These are phyloP conservation scores for Mollisiaceae sp. DNA, from an alignment of 2,329 filamentous ascomycete genomes.

Conservation along the genomic window DNA sequence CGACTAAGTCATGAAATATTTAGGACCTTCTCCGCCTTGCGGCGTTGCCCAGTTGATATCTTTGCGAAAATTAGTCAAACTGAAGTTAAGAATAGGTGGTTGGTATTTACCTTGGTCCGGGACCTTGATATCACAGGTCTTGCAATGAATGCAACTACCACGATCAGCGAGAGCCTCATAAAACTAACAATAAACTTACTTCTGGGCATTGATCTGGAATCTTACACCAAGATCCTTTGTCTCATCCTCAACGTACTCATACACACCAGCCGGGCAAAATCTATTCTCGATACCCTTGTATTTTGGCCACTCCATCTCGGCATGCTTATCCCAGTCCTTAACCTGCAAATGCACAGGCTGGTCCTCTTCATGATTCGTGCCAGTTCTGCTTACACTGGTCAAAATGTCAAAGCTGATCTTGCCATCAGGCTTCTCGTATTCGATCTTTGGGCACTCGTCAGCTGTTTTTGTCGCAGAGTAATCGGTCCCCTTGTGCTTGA, in stretches of 20 bases:
- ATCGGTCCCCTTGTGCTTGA: constrained; percentile 83
- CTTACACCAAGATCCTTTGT: constrained; percentile 85
- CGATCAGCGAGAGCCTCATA: constrained; percentile 27
- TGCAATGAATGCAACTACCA: constrained; percentile 93
- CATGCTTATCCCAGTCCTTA: constrained; percentile 92
- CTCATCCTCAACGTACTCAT: constrained; percentile 95
- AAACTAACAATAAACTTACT: constrained; percentile 64
- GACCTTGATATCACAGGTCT: constrained; percentile 99
- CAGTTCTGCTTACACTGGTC: constrained; percentile 92
- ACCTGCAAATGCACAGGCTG: constrained; percentile 97
- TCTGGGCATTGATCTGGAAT: constrained; percentile 97
- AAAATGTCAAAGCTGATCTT: constrained; percentile 95
- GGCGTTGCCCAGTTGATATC: constrained; percentile 98
- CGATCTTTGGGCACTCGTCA: constrained; percentile 83
- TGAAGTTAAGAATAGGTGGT: not conserved
- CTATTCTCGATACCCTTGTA: constrained; percentile 95
- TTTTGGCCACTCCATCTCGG: constrained; percentile 78
- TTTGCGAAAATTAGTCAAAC: constrained; percentile 30
- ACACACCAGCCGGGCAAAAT: constrained; percentile 96
- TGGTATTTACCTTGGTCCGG: constrained; percentile 66
- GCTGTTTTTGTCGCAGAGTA: constrained; percentile 79
- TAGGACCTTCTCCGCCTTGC: constrained; percentile 82
- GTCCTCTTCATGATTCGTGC: constrained; percentile 98
- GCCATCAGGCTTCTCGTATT: constrained; percentile 95
- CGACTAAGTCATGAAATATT: constrained; percentile 67